phyloP scores from a whole-genome alignment of 495 filamentous ascomycete species.

The Lasiosphaeria miniovina region DNA sequence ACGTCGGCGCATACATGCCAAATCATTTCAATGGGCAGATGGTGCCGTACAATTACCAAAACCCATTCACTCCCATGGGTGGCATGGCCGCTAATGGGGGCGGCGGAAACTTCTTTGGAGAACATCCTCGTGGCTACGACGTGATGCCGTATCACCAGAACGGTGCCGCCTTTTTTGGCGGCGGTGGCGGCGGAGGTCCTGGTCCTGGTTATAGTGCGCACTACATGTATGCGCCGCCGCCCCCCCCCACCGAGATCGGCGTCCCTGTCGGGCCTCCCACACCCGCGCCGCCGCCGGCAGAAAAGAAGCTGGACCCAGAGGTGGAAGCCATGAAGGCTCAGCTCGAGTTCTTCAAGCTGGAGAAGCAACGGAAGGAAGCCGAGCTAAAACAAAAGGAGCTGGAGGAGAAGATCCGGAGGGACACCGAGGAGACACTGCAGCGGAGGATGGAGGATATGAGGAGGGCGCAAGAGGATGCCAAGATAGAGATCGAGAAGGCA shows the following conservation, averaged over 20 bases:
- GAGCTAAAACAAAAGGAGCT: constrained; percentile 42
- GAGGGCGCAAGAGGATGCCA: constrained; percentile 30
- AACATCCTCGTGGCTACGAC: constrained; percentile 36
- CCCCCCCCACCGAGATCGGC: constrained; percentile 45
- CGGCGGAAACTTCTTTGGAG: constrained; percentile 36
- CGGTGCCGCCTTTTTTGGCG: constrained; percentile 27
- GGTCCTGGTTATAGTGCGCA: constrained; percentile 29
- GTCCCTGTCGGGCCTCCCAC: constrained; percentile 30
- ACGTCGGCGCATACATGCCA: constrained; percentile 37
- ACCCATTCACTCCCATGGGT: constrained; percentile 42
- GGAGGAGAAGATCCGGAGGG: constrained; percentile 43
- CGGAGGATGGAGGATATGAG: constrained; percentile 42
- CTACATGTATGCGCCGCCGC: constrained; percentile 43
- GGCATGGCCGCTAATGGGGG: constrained; percentile 17
- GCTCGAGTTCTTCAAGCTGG: constrained; percentile 36
- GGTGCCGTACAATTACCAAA: constrained; percentile 44
- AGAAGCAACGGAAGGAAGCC: constrained; percentile 34
- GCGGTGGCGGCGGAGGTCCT: constrained; percentile 16
- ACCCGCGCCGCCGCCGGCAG: constrained; percentile 30
- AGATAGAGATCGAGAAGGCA: constrained; percentile 38
- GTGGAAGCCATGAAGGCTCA: constrained; percentile 42
- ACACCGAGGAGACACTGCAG: constrained; percentile 38
- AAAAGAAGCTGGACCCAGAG: constrained; percentile 44
- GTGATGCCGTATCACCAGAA: constrained; percentile 45
- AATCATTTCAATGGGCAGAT: constrained; percentile 34